A percentile compares a stretch with the other conserved stretches of the same genome.
Evolutionary conservation across 805 yeast genomes (phyloP).

Genomic region (Candida coleopterorum): DNA sequence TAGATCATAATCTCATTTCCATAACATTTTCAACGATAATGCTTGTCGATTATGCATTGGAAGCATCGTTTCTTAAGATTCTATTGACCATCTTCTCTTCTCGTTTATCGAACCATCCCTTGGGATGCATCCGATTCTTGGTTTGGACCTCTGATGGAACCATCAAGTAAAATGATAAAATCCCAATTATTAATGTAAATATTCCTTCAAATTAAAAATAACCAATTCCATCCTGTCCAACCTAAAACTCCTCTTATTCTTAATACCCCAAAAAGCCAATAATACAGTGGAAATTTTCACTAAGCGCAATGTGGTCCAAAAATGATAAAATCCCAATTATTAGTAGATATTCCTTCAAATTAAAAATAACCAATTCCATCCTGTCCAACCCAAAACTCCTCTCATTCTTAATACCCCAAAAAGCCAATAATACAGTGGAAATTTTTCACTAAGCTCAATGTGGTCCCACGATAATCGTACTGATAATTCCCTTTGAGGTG

Average conservation of each 20-base stretch:
- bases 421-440: conserved; percentile 35
- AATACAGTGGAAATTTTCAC: conserved; percentile 24
- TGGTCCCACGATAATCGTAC: conserved; percentile 48
- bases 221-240: conserved; percentile 57
- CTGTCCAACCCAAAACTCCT: conserved; percentile 39
- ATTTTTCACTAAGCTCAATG: conserved; percentile 20
- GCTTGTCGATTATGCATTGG: conserved; percentile 60
- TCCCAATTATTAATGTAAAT: conserved; percentile 49
- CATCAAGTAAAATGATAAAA: conserved; percentile 41
- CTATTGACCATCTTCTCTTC: conserved; percentile 56
- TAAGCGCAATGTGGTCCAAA: conserved; percentile 28
- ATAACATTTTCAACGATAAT: conserved; percentile 35
- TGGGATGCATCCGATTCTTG: conserved; percentile 39
- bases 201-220: conserved; percentile 62
- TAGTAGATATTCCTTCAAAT: too few relatives aligned
- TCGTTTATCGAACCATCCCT: conserved; percentile 46
- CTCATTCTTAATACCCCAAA: conserved; percentile 50
- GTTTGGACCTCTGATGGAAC: conserved; percentile 52
- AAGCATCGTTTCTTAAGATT: conserved; percentile 59
- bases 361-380: conserved; percentile 66
- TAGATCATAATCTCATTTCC: conserved; percentile 46
- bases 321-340: too few relatives aligned
- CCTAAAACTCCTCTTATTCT: conserved; percentile 43
- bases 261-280: conserved; percentile 49
- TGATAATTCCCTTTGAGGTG: conserved; percentile 53